Base-by-base conservation (phyloP, 1,139 yeast genomes). In the Geotrichum reessii region DNA sequence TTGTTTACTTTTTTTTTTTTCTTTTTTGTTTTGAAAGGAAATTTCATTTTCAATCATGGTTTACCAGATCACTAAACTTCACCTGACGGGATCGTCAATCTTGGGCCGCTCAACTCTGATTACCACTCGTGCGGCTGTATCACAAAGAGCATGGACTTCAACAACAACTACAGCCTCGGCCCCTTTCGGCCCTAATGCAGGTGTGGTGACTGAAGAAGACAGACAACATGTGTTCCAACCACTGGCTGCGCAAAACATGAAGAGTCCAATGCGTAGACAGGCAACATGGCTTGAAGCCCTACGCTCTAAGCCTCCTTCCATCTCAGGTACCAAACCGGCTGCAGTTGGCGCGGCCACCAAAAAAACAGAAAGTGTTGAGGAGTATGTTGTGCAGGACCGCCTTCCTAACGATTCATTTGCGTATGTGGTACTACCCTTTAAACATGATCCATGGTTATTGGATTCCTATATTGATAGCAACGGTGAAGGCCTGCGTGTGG, bases 201-300 rank as follows among this genome's bases (percentile, higher is more conserved):
- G 55, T 4, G 50, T 52, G 14, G 40, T 33, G 17, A 33, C 40
- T n/a, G 40, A 33, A n/a, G 53, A 50, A 9, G 53, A 50, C 11
- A 33, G 53, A 37, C 53, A 50, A 33, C 53, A 50, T n/a, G 53
- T 50, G 2, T 50, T 50, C 12, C 53, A 50, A 37, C 53, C 53
- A 11, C 28, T 37, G 8, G 40, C 53, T 19, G 53, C 53, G n/a
- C 53, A 50, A 9, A 44, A 44, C 9, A 37, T 11, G 28, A 25
- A 33, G 14, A 50, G 53, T 28, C 53, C 53, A 9, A 50, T 50
- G 53, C 25, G 53, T 14, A n/a, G 53, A 21, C 53, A 50, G 19
- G 24, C 40, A 6, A 42, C 53, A 12, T 50, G 53, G 53, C 31
- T 50, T 6, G 53, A 50, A 21, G 31, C 40, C 9, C 21, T 37